Evolutionary conservation across 495 filamentous ascomycete species (phyloP).

Genomic region (Clohesyomyces aquaticus): DNA sequence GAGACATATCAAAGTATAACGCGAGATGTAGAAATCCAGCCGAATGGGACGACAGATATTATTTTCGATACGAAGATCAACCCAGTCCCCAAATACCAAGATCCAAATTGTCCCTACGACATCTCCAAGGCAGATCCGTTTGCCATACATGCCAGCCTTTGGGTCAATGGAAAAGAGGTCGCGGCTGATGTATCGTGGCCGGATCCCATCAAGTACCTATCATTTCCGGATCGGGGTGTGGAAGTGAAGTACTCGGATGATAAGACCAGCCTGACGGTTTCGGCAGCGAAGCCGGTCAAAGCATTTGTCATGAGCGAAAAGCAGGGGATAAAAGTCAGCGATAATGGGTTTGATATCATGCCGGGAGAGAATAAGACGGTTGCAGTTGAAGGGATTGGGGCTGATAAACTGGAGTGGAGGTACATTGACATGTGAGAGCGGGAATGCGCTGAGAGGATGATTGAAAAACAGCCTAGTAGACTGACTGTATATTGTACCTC

Average conservation of each 20-base stretch:
- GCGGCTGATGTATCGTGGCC: slow-evolving; percentile 34
- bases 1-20: background rate
- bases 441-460: no score
- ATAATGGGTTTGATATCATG: slow-evolving; percentile 36
- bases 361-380: slow-evolving; percentile 20
- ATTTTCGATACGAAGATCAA: slow-evolving; percentile 2
- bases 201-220: slow-evolving; percentile 33
- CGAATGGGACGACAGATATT: slow-evolving; percentile 35
- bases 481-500: background rate
- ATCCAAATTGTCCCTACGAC: slow-evolving; percentile 12
- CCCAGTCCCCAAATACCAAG: background rate
- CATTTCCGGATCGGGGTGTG: slow-evolving; percentile 20
- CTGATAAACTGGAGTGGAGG: slow-evolving; percentile 12
- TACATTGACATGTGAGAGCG: slow-evolving; percentile 19
- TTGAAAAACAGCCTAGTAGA: background rate
- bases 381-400: background rate
- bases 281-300: slow-evolving; percentile 28
- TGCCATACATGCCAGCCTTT: slow-evolving; percentile 21
- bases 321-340: slow-evolving; percentile 23
- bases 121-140: slow-evolving; percentile 17
- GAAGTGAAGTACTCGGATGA: slow-evolving; percentile 14
- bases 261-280: background rate
- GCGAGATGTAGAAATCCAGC: slow-evolving; percentile 3
- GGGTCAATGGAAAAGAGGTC: slow-evolving; percentile 17
- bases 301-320: slow-evolving; percentile 33